A percentile compares a stretch with the other conserved stretches of the same genome.
These are phyloP conservation scores for Candida gorgasii DNA, from an alignment of 805 yeast species.

Conservation along the genomic window DNA sequence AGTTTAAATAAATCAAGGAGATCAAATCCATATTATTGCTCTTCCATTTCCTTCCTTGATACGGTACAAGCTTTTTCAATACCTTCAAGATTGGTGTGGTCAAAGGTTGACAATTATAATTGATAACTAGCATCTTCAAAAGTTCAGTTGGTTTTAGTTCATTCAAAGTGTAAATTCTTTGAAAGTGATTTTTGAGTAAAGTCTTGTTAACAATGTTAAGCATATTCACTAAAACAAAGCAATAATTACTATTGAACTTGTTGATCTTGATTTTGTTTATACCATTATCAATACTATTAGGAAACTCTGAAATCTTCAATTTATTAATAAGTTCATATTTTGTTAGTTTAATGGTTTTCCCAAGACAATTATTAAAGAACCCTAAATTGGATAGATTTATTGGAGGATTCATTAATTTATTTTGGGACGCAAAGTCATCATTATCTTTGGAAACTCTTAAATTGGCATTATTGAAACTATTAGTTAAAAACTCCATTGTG, in stretches of 20 bases:
- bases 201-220: constrained; percentile 58
- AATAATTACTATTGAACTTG: constrained; percentile 42
- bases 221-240: constrained; percentile 50
- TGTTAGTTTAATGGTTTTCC: constrained; percentile 7
- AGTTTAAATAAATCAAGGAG: constrained; percentile 78
- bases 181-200: constrained; percentile 63
- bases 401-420: constrained; percentile 40
- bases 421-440: constrained; percentile 40
- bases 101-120: constrained; percentile 59
- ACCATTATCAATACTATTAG: constrained; percentile 25
- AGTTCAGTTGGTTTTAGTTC: constrained; percentile 65
- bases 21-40: constrained; percentile 90
- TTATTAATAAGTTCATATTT: constrained; percentile 32
- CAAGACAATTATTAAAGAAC: constrained; percentile 40
- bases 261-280: constrained; percentile 25
- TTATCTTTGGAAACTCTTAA: constrained; percentile 24
- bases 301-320: constrained; percentile 27
- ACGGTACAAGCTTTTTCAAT: constrained; percentile 79
- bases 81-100: constrained; percentile 72
- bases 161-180: constrained; percentile 64
- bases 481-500: constrained; percentile 32
- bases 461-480: constrained; percentile 36
- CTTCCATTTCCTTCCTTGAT: constrained; percentile 93
- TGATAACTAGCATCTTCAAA: constrained; percentile 55
- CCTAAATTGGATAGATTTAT: constrained; percentile 32